Conservation (phyloP, 805 yeast species). For the Cyberlindnera nakhonratchasimensis region DNA sequence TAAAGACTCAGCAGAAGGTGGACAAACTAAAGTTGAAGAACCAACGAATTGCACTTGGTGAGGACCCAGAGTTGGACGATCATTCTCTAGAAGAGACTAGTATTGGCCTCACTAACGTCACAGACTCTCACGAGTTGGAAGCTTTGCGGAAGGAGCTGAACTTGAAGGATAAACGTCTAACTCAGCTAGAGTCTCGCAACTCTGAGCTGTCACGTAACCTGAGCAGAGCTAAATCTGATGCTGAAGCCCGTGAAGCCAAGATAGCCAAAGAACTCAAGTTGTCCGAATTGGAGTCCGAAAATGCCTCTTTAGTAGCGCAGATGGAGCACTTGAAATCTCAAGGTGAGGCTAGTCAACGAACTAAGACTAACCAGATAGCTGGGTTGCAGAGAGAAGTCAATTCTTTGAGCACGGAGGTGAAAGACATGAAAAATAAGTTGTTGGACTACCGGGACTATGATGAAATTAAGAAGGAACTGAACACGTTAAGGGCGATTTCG, state of each 20-base stretch:
- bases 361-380: slow-evolving; percentile 16
- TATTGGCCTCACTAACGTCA: neutral
- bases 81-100: neutral
- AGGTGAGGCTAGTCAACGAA: slow-evolving; percentile 27
- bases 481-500: slow-evolving; percentile 67
- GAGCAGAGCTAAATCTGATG: slow-evolving; percentile 46
- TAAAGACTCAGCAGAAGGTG: slow-evolving; percentile 45
- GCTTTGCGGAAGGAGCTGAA: slow-evolving; percentile 74
- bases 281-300: slow-evolving; percentile 63
- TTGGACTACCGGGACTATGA: slow-evolving; percentile 66
- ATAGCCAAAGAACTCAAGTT: slow-evolving; percentile 42
- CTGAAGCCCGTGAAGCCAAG: slow-evolving; percentile 39
- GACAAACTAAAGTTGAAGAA: slow-evolving; percentile 40
- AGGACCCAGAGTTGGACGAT: slow-evolving; percentile 27
- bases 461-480: slow-evolving; percentile 73
- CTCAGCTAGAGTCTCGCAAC: slow-evolving; percentile 74
- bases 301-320: slow-evolving; percentile 56
- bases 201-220: slow-evolving; percentile 68
- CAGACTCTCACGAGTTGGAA: slow-evolving; percentile 35
- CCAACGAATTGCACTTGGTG: slow-evolving; percentile 42
- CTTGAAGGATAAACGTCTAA: slow-evolving; percentile 58
- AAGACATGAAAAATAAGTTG: slow-evolving; percentile 46
- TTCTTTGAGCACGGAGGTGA: slow-evolving; percentile 44
- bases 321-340: slow-evolving; percentile 47
- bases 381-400: slow-evolving; percentile 35